Base-by-base conservation (phyloP, 371 early-diverging fungal genomes). In the Zopfochytrium polystomum region DNA sequence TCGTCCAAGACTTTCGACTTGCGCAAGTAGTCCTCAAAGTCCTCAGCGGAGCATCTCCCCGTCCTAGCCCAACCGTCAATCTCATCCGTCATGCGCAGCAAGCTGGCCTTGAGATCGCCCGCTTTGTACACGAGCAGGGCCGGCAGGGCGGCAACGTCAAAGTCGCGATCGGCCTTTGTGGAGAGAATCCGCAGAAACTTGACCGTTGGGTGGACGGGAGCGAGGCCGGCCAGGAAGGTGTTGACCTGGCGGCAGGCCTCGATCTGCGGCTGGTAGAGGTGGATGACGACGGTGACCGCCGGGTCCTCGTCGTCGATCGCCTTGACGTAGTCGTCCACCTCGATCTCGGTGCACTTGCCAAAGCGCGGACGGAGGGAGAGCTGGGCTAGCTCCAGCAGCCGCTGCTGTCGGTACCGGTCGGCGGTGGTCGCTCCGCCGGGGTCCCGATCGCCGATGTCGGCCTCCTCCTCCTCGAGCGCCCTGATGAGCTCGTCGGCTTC, bases 151-250 rank as follows among this genome's bases (percentile, higher is more conserved):
- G 77, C 62, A 5, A 63, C 64, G 59, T 78, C 79, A 60, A 80
- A 78, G 13, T 47, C 34, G 26, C 57, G 49, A 54, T 78, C 79
- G 13, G 80, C 79, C 48, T 64, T 52, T 1, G 70, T 80, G 42
- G 76, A 71, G 55, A 81, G 54, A 49, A 86, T 85, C 20, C 70
- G 51, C 32, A 77, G 66, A 56, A 85, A 71, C 56, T 80, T 82
- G 38, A 70, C 61, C 31, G 56, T 34, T 23, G 65, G 63, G 48
- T 78, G 76, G 58, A 56, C 70, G 15, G 70, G 52, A 11, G 81
- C 76, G 9, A 80, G 58, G 26, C 55, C 52, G 43, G 62, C 65
- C 26, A 80, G 62, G 31, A 75, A 69, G 29, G 66, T 62, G 61
- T 75, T 79, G 30, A 80, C 77, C 6, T 71, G 65, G 7, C 83